Base-by-base conservation (phyloP, 2,329 filamentous ascomycete species). In the Talaromyces verruculosus region DNA sequence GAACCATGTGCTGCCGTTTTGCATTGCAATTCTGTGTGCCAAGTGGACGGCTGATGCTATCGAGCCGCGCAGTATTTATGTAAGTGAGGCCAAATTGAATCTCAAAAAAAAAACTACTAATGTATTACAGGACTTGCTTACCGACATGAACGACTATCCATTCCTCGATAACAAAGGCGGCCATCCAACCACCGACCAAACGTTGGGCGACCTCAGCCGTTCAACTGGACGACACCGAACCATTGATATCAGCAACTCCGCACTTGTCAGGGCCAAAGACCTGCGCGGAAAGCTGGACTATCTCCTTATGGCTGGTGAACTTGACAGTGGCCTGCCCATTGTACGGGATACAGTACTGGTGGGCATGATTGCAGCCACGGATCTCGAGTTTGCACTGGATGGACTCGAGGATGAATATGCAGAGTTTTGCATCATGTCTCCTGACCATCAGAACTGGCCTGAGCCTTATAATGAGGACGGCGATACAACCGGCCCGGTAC, bases 41-140 rank as follows among this genome's bases (percentile, higher is more conserved):
- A 99, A 99, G 80, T 99, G 95, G 95, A 97, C 93, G 0, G 93
- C 95, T 0, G 95, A 98, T 78, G 93, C 93, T 3, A 87, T 99
- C 61, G 95, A 99, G 77, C 95, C 94, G 17, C 85, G 92, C 63
- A 97, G 92, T 77, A 97, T 99, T 68, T 98, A 97, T 76, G 88
- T 90, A 79, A 80, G 87, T 80, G 8, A 5, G 19, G 19, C 1
- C 5, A 11, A 3, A 22, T 17, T 5, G 3, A 15, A 19, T 10
- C 1, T 17, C 3, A 25, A 4, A 0, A 5, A 35, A 5, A 37
- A 2, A 11, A 2, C n/a, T n/a, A 37, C 7, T 58, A 7, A 47
- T 19, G 22, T n/a, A 8, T 19, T 3, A 33, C 30, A 91, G 87
- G 95, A 98, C 75, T 86, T 98, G 11, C 83, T 98, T 19, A 98